A percentile compares a stretch with the other conserved stretches of the same genome.
These are phyloP conservation scores for maize (Zea mays) DNA, from an alignment of 176 grass and related monocot genomes.

Conservation along the genomic window DNA sequence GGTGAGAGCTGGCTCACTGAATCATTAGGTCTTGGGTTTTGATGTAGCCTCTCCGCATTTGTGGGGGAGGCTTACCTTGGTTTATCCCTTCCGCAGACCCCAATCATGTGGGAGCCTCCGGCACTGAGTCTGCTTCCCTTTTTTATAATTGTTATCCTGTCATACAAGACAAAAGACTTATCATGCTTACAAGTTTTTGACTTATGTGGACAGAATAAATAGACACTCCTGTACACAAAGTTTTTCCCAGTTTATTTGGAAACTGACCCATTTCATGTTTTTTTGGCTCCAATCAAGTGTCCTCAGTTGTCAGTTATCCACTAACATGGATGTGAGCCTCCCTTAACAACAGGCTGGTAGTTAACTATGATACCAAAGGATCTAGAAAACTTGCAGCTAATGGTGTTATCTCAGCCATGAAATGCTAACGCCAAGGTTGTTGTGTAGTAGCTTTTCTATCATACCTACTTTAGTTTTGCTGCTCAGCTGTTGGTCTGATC, in stretches of 20 bases:
- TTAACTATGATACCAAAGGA: slow-evolving; percentile 1
- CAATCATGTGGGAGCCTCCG: no score
- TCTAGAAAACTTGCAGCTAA: not conserved
- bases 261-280: not conserved
- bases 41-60: no score
- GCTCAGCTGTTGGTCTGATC: not conserved
- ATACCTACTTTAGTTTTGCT: not conserved
- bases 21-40: no score
- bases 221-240: not conserved
- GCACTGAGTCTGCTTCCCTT: no score
- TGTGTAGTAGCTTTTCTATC: not conserved
- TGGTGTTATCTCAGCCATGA: not conserved
- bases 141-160: not conserved
- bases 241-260: not conserved
- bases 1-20: no score
- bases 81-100: no score
- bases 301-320: not conserved
- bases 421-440: not conserved
- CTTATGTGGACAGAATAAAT: not conserved
- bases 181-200: not conserved
- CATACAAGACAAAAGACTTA: not conserved
- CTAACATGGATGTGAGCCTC: slow-evolving; percentile 2
- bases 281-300: not conserved
- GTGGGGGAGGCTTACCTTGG: no score
- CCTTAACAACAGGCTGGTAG: not conserved